Evolutionary conservation across 1,284 basidiomycete genomes (phyloP), one percentile per base, ranked within the genome.

Genomic region (Moniliella sp.): DNA sequence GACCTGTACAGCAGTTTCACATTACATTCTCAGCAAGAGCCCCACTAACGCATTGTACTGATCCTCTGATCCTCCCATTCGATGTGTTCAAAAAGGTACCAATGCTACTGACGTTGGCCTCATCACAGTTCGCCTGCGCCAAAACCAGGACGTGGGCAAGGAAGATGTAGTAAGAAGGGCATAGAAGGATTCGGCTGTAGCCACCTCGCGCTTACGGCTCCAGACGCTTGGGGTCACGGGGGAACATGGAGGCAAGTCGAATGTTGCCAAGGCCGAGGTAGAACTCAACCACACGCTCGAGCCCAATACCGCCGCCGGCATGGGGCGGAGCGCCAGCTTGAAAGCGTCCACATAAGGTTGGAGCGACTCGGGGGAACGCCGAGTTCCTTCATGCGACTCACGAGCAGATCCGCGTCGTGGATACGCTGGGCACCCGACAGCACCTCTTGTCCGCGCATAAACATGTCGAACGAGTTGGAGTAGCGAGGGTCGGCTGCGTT

Each of bases 391-490:
- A 88, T 91, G 61, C 78, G 72, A 65, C 79, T 72, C 39, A 70
- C 70, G 38, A 97, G 72, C 42, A 88, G 67, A 10, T 65, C 64
- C 4, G 88, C 73, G 52, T 94, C 84, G 65, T 97, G 91, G 33
- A 93, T 74, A 67, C 86, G 81, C 63, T 97, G 88, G 12, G 88
- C 88, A 11, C 88, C 88, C 2, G 84, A 93, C 17, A 97, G 68
- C 52, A 97, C 94, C 64, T 97, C 88, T 64, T 97, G 84, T 9
- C 88, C 88, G 25, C 88, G 75, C 83, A 97, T 93, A 72, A 97
- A 94, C 65, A 97, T 94, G 66, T 97, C 88, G 64, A 97, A 97
- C 28, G 88, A 93, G 66, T 97, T 94, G 35, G 86, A 91, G 34
- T 93, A 69, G 28, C 44, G 44, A 10, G 30, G n/a, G 33, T 59